phyloP scores from a whole-genome alignment of 805 yeast species.

The Kodamaea lidongshanica region DNA sequence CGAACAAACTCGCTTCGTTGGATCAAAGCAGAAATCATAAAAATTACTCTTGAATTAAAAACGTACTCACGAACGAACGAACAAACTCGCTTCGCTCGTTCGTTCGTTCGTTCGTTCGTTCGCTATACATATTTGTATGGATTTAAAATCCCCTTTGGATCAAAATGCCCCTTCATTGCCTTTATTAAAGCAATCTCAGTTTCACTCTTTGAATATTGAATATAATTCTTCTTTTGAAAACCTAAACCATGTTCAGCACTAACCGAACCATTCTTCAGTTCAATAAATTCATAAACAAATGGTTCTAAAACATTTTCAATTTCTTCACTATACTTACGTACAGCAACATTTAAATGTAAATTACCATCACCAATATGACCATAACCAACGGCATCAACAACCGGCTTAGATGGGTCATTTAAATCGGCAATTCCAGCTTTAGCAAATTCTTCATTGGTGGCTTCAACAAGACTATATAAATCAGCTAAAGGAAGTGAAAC shows the following conservation, averaged over 20 bases:
- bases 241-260: conserved; percentile 98
- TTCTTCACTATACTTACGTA: conserved; percentile 69
- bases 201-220: conserved; percentile 75
- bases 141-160: conserved; percentile 87
- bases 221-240: conserved; percentile 88
- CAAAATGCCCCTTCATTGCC: conserved; percentile 71
- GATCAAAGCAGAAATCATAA: too few species aligned
- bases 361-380: conserved; percentile 99
- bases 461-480: conserved; percentile 77
- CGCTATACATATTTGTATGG: conserved; percentile 81
- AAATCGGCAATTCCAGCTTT: conserved; percentile 53
- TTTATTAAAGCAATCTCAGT: conserved; percentile 70
- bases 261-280: conserved; percentile 70
- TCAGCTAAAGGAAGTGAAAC: conserved; percentile 83
- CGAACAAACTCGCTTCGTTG: too few species aligned
- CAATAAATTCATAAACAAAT: conserved; percentile 88
- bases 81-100: too few species aligned
- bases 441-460: conserved; percentile 54
- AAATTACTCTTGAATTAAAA: too few species aligned
- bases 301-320: conserved; percentile 87
- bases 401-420: conserved; percentile 65
- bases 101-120: too few species aligned
- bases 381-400: conserved; percentile 84
- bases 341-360: conserved; percentile 88
- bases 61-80: too few species aligned